Evolutionary conservation across 176 grass and related monocot genomes (phyloP), one percentile per base, ranked within the genome.

Genomic region (Ananas comosus): DNA sequence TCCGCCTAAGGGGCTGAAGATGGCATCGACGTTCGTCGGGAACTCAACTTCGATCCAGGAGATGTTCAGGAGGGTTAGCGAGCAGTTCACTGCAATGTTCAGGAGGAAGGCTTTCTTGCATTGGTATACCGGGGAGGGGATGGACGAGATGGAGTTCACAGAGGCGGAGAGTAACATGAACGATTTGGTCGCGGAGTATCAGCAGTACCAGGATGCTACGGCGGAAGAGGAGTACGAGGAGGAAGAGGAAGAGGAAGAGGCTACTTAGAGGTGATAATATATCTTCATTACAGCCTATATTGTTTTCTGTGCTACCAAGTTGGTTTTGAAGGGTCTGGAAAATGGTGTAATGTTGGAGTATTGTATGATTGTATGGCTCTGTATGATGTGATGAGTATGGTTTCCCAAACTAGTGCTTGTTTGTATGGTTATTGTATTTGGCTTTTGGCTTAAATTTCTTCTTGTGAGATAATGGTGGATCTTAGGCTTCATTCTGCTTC

Each of bases 121-220:
- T 50, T 91, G 87, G 91, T 96, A 96, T 85, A 96, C 91, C 0
- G 87, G 91, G 0, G 91, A 91, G 76, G 87, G 91, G 2, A 96
- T 96, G 91, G 91, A 96, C 24, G 91, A 96, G 79, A 96, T 91
- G 91, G 91, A 96, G 77, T 96, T 96, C 72, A 96, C 91, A 0
- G 91, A 96, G 76, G 91, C 91, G 0, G 91, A 96, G 82, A 96
- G 91, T 79, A 96, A 96, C 81, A 96, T 96, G 91, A 91, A 96
- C 11, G 91, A 96, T 66, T 80, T 96, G 13, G 88, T 96, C 0
- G 85, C 88, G 0, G 91, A 96, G 74, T 96, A 96, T 79, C 91
- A 96, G 85, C 91, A 96, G 66, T 96, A 96, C 80, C 91, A 96
- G 78, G 91, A 96, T 7, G 91, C 91, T 10, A 91, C 85, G 3